Evolutionary conservation across 116 monocot genomes (phyloP).

Genomic region (Papilionanthe hybrid): DNA sequence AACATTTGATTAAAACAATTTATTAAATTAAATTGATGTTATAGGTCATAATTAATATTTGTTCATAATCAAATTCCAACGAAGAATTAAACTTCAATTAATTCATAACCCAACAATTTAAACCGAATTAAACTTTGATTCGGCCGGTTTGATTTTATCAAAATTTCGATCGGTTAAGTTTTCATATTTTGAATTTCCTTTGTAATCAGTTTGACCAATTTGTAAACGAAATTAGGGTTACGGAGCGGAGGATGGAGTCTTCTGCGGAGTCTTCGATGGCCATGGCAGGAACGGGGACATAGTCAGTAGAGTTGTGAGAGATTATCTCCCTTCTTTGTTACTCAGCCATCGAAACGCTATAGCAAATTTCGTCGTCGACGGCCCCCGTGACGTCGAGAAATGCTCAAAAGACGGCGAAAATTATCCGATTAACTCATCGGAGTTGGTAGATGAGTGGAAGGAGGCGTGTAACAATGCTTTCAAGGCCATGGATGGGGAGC

Average conservation of each 20-base stretch:
- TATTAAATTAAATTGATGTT: no score
- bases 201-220: no score
- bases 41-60: no score
- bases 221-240: conserved; percentile 37
- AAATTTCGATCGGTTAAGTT: no score
- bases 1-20: no score
- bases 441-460: conserved; percentile 84
- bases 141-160: no score
- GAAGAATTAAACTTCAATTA: no score
- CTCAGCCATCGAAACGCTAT: conserved; percentile 32
- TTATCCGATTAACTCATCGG: conserved; percentile 21
- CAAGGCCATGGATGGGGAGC: conserved; percentile 71
- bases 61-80: no score
- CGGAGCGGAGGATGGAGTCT: conserved; percentile 58
- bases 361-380: background rate
- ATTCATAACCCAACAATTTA: no score
- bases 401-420: conserved; percentile 13
- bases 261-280: conserved; percentile 91
- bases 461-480: conserved; percentile 60
- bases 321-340: conserved; percentile 57
- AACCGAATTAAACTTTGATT: no score
- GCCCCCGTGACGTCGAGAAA: conserved; percentile 2
- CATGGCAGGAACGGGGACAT: conserved; percentile 77
- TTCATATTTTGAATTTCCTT: no score
- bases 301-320: conserved; percentile 65